Base-by-base conservation (phyloP, 306 rosid genomes). In the Begonia loranthoides region DNA sequence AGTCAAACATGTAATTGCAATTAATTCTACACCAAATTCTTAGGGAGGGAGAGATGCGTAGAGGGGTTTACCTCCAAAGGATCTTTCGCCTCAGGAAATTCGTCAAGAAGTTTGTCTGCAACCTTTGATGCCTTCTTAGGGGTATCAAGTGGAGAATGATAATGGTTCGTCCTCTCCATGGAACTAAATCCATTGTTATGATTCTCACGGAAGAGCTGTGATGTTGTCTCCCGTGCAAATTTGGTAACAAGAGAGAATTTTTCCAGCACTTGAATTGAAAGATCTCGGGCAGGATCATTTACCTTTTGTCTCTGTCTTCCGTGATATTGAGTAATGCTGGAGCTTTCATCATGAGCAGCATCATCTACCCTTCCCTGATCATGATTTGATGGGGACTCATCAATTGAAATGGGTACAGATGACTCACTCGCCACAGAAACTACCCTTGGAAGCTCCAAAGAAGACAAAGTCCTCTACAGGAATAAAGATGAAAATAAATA, bases 171-270 rank as follows among this genome's bases (percentile, higher is more conserved):
- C 76, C 79, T 76, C 47, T 78, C 88, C 22, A 48, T 45, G 61
- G 57, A 50, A 65, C 77, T 61, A 67, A 66, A 80, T 50, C 88
- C 99, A 71, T 92, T 74, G 62, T 52, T 64, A 52, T 85, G 85
- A 74, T 43, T 61, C 50, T 89, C 99, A 65, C 96, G 68, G 21
- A 90, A 92, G 41, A 86, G 81, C 76, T 92, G 99, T 7, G 99
- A 86, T 60, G 99, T 86, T 78, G 99, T 86, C 52, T 92, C 99
- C 15, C 95, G 92, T 52, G 99, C 96, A 83, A 92, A 92, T 79
- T 57, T 92, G 40, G 99, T 92, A 56, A 92, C 96, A 8, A 92
- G 93, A 69, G 99, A 92, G 72, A 90, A 90, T 57, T 86, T 92
- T 79, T 92, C 96, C 70, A 86, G 64, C 53, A 86, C 94, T 56